Evolutionary conservation across 495 filamentous ascomycete genomes (phyloP).

Genomic region (Parachaetomium inaequale): DNA sequence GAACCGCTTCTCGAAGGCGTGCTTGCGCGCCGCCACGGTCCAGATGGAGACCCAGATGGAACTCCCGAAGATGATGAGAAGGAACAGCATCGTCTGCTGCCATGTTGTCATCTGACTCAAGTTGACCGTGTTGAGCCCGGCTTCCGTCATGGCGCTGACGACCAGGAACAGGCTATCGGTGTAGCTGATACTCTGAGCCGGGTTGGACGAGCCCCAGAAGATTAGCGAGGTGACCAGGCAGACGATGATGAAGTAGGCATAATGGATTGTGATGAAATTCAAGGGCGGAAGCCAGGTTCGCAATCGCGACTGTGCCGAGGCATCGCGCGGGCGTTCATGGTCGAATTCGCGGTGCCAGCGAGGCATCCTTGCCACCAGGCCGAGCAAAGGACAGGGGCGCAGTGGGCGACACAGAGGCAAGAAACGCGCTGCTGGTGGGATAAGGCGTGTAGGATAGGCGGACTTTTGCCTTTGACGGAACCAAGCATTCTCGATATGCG

Average conservation of each 20-base stretch:
- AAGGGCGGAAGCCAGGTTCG: slow-evolving; percentile 47
- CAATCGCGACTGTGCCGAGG: background rate
- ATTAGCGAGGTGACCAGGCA: slow-evolving; percentile 62
- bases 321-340: slow-evolving; percentile 18
- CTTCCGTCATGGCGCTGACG: slow-evolving; percentile 75
- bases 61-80: slow-evolving; percentile 68
- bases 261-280: slow-evolving; percentile 71
- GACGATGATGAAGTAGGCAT: slow-evolving; percentile 70
- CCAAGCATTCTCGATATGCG: too few species aligned
- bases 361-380: slow-evolving; percentile 5
- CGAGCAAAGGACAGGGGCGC: background rate
- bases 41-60: slow-evolving; percentile 62
- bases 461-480: too few species aligned
- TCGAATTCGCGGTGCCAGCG: slow-evolving; percentile 18
- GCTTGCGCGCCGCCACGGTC: slow-evolving; percentile 62
- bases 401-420: background rate
- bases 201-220: slow-evolving; percentile 66
- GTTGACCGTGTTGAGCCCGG: slow-evolving; percentile 68
- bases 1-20: slow-evolving; percentile 67
- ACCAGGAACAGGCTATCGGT: slow-evolving; percentile 72
- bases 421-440: too few species aligned
- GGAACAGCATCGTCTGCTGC: slow-evolving; percentile 73
- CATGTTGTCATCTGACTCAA: slow-evolving; percentile 68
- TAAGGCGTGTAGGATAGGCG: too few species aligned
- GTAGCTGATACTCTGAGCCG: slow-evolving; percentile 62